Evolutionary conservation across 257 asterid species (phyloP).

Genomic region (Asclepias syriaca): DNA sequence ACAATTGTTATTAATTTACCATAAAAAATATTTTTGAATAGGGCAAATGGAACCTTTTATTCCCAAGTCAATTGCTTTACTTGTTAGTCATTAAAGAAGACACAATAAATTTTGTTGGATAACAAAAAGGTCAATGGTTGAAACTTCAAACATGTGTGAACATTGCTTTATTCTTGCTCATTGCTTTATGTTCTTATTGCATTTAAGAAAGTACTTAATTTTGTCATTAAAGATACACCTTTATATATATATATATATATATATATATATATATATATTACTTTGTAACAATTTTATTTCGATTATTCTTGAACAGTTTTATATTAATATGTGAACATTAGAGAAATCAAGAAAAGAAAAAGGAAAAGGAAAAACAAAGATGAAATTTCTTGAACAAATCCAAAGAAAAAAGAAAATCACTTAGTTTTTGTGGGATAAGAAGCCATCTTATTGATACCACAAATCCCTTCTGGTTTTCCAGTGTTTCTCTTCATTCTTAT

Average conservation of each 20-base stretch:
- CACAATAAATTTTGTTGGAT: background rate
- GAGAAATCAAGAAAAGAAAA: background rate
- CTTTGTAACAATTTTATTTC: too few species aligned
- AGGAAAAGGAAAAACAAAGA: background rate
- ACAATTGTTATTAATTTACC: too few species aligned
- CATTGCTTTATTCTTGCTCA: background rate
- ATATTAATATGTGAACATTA: background rate
- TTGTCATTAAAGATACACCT: too few species aligned
- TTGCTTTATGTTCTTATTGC: background rate
- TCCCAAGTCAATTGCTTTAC: slow-evolving; percentile 10
- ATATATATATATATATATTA: too few species aligned
- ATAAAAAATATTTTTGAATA: too few species aligned
- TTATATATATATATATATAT: too few species aligned
- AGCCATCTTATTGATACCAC: slow-evolving; percentile 60
- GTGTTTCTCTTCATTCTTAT: slow-evolving; percentile 61
- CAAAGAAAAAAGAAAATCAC: background rate
- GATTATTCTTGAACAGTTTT: background rate
- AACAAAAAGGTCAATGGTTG: background rate
- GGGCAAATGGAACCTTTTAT: background rate
- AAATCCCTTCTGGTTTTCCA: slow-evolving; percentile 45
- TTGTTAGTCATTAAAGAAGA: background rate
- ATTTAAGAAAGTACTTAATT: background rate
- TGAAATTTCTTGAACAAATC: background rate
- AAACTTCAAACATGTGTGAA: background rate
- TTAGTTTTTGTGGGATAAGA: slow-evolving; percentile 53